phyloP scores from a whole-genome alignment of 441 rosid species.

The Aquilaria agallochum region DNA sequence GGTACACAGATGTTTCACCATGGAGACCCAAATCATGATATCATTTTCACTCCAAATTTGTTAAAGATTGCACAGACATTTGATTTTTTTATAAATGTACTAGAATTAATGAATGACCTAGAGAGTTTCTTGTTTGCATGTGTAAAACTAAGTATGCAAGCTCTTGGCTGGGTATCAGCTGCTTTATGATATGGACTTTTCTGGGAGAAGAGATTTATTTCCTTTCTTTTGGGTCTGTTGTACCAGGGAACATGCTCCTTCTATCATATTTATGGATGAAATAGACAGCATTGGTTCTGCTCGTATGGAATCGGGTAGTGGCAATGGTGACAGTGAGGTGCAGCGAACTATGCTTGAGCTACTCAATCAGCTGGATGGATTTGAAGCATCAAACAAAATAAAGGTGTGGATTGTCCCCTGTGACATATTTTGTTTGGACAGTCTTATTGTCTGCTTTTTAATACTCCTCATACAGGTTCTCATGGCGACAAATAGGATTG shows the following conservation, averaged over 20 bases:
- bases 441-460: slow-evolving; percentile 1
- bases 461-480: slow-evolving; percentile 45
- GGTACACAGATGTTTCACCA: background rate
- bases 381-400: slow-evolving; percentile 96
- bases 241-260: slow-evolving; percentile 90
- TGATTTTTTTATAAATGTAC: background rate
- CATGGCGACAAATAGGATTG: slow-evolving; percentile 97
- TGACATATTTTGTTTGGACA: slow-evolving; percentile 4
- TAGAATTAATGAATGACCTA: background rate
- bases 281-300: slow-evolving; percentile 96
- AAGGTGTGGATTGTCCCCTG: slow-evolving; percentile 39
- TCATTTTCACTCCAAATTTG: background rate
- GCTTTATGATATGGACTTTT: slow-evolving; percentile 1
- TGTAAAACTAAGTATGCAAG: background rate
- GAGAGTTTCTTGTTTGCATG: background rate
- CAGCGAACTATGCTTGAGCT: slow-evolving; percentile 97
- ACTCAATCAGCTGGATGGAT: slow-evolving; percentile 95
- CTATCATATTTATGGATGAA: slow-evolving; percentile 94
- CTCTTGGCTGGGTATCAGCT: slow-evolving; percentile 4
- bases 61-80: background rate
- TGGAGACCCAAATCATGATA: background rate
- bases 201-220: background rate
- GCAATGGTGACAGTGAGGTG: slow-evolving; percentile 95
- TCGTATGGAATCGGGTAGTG: slow-evolving; percentile 97
- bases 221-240: background rate